Base-by-base conservation (phyloP, 805 yeast genomes). In the Yamadazyma akitaensis region DNA sequence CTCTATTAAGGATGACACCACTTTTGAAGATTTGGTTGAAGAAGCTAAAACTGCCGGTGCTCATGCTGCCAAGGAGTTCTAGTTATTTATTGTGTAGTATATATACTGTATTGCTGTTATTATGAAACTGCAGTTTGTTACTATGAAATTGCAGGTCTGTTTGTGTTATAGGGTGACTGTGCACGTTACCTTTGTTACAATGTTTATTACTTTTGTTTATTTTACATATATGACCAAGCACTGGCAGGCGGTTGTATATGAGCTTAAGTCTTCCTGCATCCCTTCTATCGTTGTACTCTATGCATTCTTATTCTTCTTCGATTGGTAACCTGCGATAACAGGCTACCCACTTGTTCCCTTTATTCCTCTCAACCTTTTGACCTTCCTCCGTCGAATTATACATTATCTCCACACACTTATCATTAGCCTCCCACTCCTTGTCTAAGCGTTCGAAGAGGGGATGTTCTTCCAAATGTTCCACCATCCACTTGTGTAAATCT, bases 401-500 rank as follows among this genome's bases (percentile, higher is more conserved):
- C 98, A 94, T 94, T 42, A 88, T 79, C 50, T 77, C 68, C 18
- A 91, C 98, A 68, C 98, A 91, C 51, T 71, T 70, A 65, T 94
- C 99, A 18, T 73, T 66, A 2, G 65, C 63, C 67, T 91, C 97
- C 88, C 95, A 89, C 52, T 86, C 91, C 50, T 79, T 72, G 37
- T 77, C 68, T 53, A 90, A 76, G 55, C 97, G 79, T 66, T 84
- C 89, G 62, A 94, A 94, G 59, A 94, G 67, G 3, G 98, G 97
- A 66, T 94, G 99, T 49, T 79, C 87, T 47, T 86, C 90, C 46
- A 94, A 68, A 67, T 94, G 99, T 58, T 81, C 76, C 16, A 84
- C 96, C 99, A 94, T 94, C 99, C 99, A 92, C 33, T 82, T 73
- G 63, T 94, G 98, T 54, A 94, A 72, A 63, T 94, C 99, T 58